Conservation (phyloP, 208 protist genomes). For the Trypanosoma platydactyli region DNA sequence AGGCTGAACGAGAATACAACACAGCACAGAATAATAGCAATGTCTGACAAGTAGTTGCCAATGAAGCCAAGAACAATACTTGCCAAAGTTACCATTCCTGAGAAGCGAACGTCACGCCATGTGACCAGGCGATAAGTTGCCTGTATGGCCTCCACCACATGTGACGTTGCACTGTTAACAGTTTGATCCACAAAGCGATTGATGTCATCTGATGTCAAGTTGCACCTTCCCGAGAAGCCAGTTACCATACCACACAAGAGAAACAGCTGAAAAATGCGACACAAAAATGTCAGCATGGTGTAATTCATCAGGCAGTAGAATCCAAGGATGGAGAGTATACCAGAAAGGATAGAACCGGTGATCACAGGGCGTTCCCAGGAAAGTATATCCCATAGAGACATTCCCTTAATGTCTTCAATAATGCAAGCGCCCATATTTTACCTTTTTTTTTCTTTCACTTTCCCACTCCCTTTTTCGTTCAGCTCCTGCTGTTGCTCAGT, state of each 20-base stretch:
- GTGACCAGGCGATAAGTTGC: constrained; percentile 42
- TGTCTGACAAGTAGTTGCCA: constrained; percentile 77
- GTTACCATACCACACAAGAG: constrained; percentile 41
- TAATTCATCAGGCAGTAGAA: constrained; percentile 72
- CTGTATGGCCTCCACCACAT: constrained; percentile 34
- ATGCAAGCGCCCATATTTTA: constrained; percentile 10
- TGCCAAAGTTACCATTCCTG: constrained; percentile 43
- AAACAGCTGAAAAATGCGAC: constrained; percentile 44
- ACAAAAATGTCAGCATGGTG: constrained; percentile 74
- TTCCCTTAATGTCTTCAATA: constrained; percentile 41
- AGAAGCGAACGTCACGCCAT: constrained; percentile 55
- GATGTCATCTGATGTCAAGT: constrained; percentile 49
- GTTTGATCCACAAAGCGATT: constrained; percentile 39
- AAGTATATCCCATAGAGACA: constrained; percentile 54
- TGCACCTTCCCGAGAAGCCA: constrained; percentile 32
- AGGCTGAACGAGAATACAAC: constrained; percentile 49
- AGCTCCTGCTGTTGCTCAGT: no score
- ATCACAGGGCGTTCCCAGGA: constrained; percentile 67
- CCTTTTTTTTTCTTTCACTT: constrained; percentile 4
- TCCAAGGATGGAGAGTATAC: constrained; percentile 44
- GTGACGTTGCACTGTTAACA: constrained; percentile 54
- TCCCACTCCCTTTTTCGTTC: not conserved
- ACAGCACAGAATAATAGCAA: constrained; percentile 39
- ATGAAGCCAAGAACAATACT: constrained; percentile 57
- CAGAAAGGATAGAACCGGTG: constrained; percentile 40